These are phyloP conservation scores for Echium plantagineum DNA, from an alignment of 257 asterid genomes.

Conservation along the genomic window DNA sequence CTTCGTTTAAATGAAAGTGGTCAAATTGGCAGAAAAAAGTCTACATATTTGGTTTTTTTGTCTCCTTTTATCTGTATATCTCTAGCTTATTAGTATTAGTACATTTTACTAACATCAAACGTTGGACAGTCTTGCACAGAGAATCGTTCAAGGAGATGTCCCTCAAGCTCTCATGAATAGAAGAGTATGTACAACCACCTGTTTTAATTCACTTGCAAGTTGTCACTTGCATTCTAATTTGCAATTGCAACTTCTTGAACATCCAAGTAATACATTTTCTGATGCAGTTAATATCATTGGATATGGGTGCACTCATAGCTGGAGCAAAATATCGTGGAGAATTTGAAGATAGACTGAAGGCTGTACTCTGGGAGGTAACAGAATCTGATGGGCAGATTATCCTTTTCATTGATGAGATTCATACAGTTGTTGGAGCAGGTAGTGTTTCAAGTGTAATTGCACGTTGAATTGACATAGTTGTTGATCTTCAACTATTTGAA, in stretches of 20 bases:
- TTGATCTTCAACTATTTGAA: background rate
- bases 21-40: too few species aligned
- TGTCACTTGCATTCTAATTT: background rate
- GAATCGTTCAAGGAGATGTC: slow-evolving; percentile 98
- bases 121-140: slow-evolving; percentile 85
- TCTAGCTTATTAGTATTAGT: too few species aligned
- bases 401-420: slow-evolving; percentile 90
- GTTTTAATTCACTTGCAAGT: slow-evolving; percentile 9
- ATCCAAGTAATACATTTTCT: slow-evolving; percentile 13
- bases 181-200: slow-evolving; percentile 42
- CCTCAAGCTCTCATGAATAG: slow-evolving; percentile 96
- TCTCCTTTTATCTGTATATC: too few species aligned
- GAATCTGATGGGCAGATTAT: slow-evolving; percentile 87
- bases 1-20: too few species aligned
- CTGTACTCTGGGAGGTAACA: slow-evolving; percentile 92
- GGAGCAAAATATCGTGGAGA: slow-evolving; percentile 98
- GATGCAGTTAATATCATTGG: slow-evolving; percentile 83
- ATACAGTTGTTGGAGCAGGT: slow-evolving; percentile 99
- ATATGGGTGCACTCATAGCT: slow-evolving; percentile 96
- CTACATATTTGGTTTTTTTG: too few species aligned
- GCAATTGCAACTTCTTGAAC: background rate
- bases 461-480: background rate
- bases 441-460: background rate
- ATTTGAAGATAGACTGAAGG: slow-evolving; percentile 89
- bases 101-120: too few species aligned